Percentiles rank a stretch among this genome's conserved stretches.
Evolutionary conservation across 495 filamentous ascomycete species (phyloP).

Genomic region (Hyaloscypha bicolor): DNA sequence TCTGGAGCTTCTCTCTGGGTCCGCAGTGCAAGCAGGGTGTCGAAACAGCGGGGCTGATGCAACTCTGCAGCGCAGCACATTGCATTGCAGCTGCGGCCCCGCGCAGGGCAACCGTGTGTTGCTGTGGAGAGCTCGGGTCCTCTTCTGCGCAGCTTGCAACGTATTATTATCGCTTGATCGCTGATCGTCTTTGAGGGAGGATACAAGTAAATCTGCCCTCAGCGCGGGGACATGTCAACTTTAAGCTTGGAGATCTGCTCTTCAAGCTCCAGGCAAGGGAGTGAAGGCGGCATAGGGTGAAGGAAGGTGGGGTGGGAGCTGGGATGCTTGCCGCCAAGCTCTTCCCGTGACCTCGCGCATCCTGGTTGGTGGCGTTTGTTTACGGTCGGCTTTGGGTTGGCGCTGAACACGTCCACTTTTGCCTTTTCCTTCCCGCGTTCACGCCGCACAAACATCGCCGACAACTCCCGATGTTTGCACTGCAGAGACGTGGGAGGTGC

Average conservation of each 20-base stretch:
- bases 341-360: background rate
- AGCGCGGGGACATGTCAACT: too few relatives aligned
- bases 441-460: background rate
- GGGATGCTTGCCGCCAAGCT: too few relatives aligned
- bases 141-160: too few relatives aligned
- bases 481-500: background rate
- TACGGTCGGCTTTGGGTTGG: too few relatives aligned
- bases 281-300: background rate
- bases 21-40: background rate
- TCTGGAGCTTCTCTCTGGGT: background rate
- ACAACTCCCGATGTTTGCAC: background rate
- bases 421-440: too few relatives aligned
- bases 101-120: background rate
- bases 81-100: background rate
- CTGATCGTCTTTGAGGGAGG: too few relatives aligned
- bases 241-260: too few relatives aligned
- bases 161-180: too few relatives aligned
- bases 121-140: too few relatives aligned
- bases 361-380: constrained; percentile 3
- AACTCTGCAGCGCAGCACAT: background rate
- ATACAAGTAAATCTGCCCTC: too few relatives aligned
- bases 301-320: background rate
- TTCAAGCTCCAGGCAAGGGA: background rate
- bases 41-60: background rate
- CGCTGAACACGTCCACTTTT: background rate